Evolutionary conservation across 208 protist genomes (phyloP).

Genomic region (Trichomonas tenax): DNA sequence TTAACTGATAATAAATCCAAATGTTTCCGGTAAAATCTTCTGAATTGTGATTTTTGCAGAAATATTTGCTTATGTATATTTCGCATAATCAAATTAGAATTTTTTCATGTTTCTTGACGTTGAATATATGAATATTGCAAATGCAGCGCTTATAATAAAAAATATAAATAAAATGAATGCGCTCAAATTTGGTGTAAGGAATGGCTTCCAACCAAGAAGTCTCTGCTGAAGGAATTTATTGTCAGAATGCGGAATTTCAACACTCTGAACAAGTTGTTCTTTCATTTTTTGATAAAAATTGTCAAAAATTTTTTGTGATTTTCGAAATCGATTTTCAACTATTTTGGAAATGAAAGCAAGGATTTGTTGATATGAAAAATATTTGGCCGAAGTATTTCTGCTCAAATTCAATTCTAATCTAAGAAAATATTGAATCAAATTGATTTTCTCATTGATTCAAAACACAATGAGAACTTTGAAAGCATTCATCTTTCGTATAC

Average conservation of each 20-base stretch:
- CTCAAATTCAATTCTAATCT: too few relatives aligned
- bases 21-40: neutral
- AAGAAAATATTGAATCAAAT: too few relatives aligned
- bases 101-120: neutral
- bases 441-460: too few relatives aligned
- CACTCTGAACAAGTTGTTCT: too few relatives aligned
- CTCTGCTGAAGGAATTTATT: neutral
- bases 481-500: too few relatives aligned
- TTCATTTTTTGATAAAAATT: too few relatives aligned
- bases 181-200: neutral
- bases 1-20: neutral
- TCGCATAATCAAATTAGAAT: neutral
- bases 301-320: too few relatives aligned
- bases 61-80: neutral
- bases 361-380: too few relatives aligned
- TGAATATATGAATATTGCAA: neutral
- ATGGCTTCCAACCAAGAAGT: neutral
- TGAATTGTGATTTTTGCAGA: neutral
- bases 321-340: too few relatives aligned
- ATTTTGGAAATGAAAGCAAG: too few relatives aligned
- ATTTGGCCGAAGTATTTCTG: too few relatives aligned
- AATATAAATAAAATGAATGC: neutral
- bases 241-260: neutral
- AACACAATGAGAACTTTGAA: too few relatives aligned
- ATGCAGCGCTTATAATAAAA: neutral